Evolutionary conservation across 2,329 filamentous ascomycete species (phyloP).

Genomic region (Verticillium klebahnii): DNA sequence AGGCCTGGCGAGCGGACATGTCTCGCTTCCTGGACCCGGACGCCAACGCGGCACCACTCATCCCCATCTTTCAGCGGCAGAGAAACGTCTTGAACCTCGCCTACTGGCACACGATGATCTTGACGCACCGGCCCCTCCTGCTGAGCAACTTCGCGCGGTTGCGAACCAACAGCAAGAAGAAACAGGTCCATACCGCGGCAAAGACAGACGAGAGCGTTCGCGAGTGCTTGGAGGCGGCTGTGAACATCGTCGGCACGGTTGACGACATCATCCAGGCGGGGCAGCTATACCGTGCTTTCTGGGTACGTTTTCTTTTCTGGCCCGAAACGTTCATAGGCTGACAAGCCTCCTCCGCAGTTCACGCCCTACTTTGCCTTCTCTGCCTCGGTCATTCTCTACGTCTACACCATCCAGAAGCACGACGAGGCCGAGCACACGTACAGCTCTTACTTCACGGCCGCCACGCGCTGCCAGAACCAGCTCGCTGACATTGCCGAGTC

Average conservation of each 20-base stretch:
- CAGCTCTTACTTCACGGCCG: constrained; percentile 25
- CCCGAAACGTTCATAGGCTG: neutral
- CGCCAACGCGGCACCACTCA: constrained; percentile 24
- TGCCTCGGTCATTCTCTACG: constrained; percentile 37
- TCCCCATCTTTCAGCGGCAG: constrained; percentile 33
- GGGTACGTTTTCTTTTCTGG: constrained; percentile 19
- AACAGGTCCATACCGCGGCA: neutral
- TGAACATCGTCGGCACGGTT: constrained; percentile 29
- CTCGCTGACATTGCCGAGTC: constrained; percentile 28
- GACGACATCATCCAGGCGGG: constrained; percentile 27
- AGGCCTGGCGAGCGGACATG: constrained; percentile 28
- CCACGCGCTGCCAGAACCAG: constrained; percentile 31
- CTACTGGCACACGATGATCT: constrained; percentile 35
- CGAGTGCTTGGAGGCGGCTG: constrained; percentile 30
- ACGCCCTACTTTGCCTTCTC: constrained; percentile 38
- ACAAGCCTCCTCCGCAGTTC: constrained; percentile 16
- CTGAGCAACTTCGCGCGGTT: constrained; percentile 26
- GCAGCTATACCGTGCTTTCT: constrained; percentile 33
- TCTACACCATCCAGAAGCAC: constrained; percentile 34
- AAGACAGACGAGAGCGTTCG: constrained; percentile 13
- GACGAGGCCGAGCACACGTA: constrained; percentile 18
- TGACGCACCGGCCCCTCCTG: constrained; percentile 30
- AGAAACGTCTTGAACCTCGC: constrained; percentile 34
- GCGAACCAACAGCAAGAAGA: constrained; percentile 20
- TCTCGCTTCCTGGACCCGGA: constrained; percentile 33